Conservation (phyloP, 2,329 filamentous ascomycete genomes). For the Aspergillus sp. region DNA sequence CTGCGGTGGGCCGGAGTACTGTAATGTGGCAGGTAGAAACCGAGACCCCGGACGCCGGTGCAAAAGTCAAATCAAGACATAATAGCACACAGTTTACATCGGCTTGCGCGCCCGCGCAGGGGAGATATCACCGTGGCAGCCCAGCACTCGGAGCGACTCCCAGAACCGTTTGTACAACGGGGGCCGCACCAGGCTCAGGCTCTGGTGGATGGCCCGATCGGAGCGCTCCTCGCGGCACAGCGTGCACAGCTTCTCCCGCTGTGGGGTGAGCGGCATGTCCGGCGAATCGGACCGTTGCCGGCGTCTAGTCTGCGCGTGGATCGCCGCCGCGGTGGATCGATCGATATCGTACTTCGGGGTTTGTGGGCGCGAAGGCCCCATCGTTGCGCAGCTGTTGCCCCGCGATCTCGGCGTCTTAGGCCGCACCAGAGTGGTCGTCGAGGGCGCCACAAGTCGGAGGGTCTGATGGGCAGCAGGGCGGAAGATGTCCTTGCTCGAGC, state of each 20-base stretch:
- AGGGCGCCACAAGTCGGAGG: constrained; percentile 36
- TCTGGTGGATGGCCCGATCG: constrained; percentile 21
- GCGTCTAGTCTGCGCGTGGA: constrained; percentile 35
- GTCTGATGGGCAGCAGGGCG: constrained; percentile 28
- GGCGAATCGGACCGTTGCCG: constrained; percentile 30
- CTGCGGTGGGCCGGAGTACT: too few relatives aligned
- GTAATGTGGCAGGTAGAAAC: neutral
- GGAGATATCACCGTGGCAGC: constrained; percentile 23
- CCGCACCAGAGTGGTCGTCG: constrained; percentile 32
- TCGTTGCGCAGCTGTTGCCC: constrained; percentile 20
- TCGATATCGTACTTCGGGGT: constrained; percentile 29
- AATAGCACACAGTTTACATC: constrained; percentile 8
- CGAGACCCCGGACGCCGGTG: too few relatives aligned
- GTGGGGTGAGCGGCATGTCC: constrained; percentile 18
- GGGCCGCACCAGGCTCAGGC: constrained; percentile 17
- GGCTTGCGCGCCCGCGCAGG: constrained; percentile 16
- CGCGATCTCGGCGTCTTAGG: constrained; percentile 22
- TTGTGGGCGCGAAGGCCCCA: neutral
- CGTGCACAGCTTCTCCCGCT: constrained; percentile 29
- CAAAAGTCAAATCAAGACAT: neutral
- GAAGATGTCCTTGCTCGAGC: constrained; percentile 25
- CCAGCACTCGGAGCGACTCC: constrained; percentile 25
- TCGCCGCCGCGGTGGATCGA: constrained; percentile 34
- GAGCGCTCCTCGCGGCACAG: constrained; percentile 33
- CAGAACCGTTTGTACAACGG: constrained; percentile 25